Evolutionary conservation across 2,329 filamentous ascomycete species (phyloP), one percentile per base, ranked within the genome.

Genomic region (Periconia sp.): DNA sequence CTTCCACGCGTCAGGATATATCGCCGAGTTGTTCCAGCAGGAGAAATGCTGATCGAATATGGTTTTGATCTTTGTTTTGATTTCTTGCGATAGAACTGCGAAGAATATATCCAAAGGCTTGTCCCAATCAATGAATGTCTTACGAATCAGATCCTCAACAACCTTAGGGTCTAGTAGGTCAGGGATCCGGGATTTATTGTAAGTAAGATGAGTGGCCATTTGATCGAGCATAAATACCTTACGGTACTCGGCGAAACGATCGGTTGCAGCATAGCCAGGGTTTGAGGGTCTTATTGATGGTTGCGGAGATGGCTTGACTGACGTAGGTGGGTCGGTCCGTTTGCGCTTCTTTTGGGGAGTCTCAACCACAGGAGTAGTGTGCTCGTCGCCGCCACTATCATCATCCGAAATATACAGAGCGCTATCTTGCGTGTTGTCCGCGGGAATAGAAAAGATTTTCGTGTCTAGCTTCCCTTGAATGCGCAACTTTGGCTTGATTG

Each of bases 121-220:
- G 1, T 60, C 30, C 73, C 75, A 78, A 6, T 68, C 19, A 6
- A 53, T 3, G 0, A 78, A 43, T 0, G 66, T 57, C 0, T 56
- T 18, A 0, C 65, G 37, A 11, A 73, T 70, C 42, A 79, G 49
- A 1, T 61, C 53, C 1, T 73, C 62, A 1, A 72, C 55, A 0
- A 72, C 70, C 41, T 69, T 68, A 0, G 70, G 69, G 13, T 76
- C 60, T 0, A 76, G 55, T n/a, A 72, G 65, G 0, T 62, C 69
- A 0, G 70, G 71, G 0, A 77, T 58, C 1, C 59, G 69, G 0
- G 68, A 67, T 2, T 62, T 64, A 0, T 70, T 69, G 2, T 61
- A 58, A 2, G 64, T 55, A 1, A 76, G 56, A 6, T 66, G 50
- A 3, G 52, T 40, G 2, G 58, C 55, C 14, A 76, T 59, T 0